phyloP scores from a whole-genome alignment of 495 filamentous ascomycete genomes.

The Neurospora intermedia region DNA sequence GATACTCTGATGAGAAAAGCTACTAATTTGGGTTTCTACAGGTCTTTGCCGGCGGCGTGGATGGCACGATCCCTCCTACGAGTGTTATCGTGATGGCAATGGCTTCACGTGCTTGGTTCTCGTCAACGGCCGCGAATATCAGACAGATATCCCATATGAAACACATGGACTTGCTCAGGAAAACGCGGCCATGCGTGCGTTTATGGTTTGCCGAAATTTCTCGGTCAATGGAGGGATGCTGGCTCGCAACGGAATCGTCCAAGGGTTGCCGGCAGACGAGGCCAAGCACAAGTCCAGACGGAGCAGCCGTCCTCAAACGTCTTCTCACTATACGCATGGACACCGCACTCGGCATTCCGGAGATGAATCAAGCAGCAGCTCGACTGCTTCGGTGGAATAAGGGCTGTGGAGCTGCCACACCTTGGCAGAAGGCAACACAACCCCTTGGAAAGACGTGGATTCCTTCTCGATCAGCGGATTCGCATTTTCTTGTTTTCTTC shows the following conservation, averaged over 20 bases:
- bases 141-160: constrained; percentile 76
- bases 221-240: constrained; percentile 94
- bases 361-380: constrained; percentile 47
- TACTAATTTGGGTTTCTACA: constrained; percentile 42
- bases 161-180: constrained; percentile 77
- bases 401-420: not conserved
- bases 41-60: constrained; percentile 92
- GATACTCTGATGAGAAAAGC: not conserved
- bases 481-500: constrained; percentile 22
- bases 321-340: constrained; percentile 29
- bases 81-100: constrained; percentile 56
- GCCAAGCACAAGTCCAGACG: constrained; percentile 32
- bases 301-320: constrained; percentile 35
- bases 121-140: constrained; percentile 95
- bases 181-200: constrained; percentile 92
- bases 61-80: constrained; percentile 89
- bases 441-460: constrained; percentile 1
- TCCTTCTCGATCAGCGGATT: not conserved
- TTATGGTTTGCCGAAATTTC: constrained; percentile 97
- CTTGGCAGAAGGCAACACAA: not conserved
- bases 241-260: constrained; percentile 70
- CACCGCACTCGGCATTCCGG: constrained; percentile 29
- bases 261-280: constrained; percentile 67
- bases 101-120: constrained; percentile 86
- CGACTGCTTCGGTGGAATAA: constrained; percentile 44